Evolutionary conservation across 441 rosid genomes (phyloP).

Genomic region (Pelargonium myrrhifolium): DNA sequence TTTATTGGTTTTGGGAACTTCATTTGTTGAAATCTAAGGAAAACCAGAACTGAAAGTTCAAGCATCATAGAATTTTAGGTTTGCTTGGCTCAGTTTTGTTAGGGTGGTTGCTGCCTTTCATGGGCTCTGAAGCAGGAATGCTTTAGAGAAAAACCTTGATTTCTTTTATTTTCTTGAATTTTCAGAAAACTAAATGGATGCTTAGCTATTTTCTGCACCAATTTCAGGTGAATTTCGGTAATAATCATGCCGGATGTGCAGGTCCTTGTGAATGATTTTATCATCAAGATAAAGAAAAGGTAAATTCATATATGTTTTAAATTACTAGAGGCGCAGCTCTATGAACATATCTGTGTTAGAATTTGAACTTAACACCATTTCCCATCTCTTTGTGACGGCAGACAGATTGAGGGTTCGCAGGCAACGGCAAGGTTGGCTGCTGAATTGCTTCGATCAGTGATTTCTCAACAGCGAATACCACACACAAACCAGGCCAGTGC

Average conservation of each 20-base stretch:
- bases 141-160: not conserved
- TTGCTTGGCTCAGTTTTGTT: not conserved
- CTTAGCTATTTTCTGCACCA: not conserved
- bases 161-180: not conserved
- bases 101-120: not conserved
- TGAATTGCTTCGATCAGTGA: constrained; percentile 74
- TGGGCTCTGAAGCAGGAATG: not conserved
- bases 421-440: constrained; percentile 83
- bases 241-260: constrained; percentile 79
- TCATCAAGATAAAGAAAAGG: constrained; percentile 84
- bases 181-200: not conserved
- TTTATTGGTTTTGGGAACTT: not conserved
- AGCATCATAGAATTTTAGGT: not conserved
- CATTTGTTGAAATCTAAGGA: not conserved
- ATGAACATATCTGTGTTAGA: not conserved
- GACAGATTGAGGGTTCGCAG: constrained; percentile 91
- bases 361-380: constrained; percentile 1
- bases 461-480: constrained; percentile 81
- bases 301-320: constrained; percentile 14
- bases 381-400: constrained; percentile 22
- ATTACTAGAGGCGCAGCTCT: not conserved
- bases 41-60: not conserved
- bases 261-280: constrained; percentile 56
- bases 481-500: constrained; percentile 75
- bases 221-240: constrained; percentile 25